These are phyloP conservation scores for Agroathelia rolfsii DNA, from an alignment of 1,284 basidiomycete species.

Conservation along the genomic window DNA sequence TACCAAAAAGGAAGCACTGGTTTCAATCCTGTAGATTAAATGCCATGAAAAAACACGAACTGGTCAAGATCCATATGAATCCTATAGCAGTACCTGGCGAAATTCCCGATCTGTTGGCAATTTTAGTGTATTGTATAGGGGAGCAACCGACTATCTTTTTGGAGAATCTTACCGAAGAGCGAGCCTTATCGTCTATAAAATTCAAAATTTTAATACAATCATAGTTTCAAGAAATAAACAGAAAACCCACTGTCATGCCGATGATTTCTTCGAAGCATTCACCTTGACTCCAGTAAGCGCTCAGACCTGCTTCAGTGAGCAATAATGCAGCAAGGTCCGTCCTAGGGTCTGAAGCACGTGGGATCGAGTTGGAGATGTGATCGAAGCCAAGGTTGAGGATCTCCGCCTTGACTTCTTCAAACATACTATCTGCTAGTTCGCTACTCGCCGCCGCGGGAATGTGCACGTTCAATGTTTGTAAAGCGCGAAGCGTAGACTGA, in stretches of 20 bases:
- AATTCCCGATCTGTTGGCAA: conserved; percentile 43
- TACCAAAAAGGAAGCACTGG: conserved; percentile 15
- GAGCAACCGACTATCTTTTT: conserved; percentile 1
- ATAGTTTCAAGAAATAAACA: background rate
- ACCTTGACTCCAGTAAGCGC: conserved; percentile 59
- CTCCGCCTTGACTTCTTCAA: conserved; percentile 59
- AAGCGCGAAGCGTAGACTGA: conserved; percentile 45
- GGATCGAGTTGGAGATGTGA: conserved; percentile 50
- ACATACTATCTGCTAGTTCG: conserved; percentile 47
- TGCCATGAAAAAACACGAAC: conserved; percentile 20
- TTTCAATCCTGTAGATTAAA: conserved; percentile 1
- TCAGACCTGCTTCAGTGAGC: conserved; percentile 61
- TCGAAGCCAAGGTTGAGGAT: conserved; percentile 60
- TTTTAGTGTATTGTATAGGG: conserved; percentile 2
- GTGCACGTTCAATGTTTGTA: conserved; percentile 52
- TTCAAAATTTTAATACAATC: conserved; percentile 4
- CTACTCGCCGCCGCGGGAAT: conserved; percentile 42
- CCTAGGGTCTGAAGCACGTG: conserved; percentile 44
- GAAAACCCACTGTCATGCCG: conserved; percentile 45
- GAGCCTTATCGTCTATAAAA: conserved; percentile 47
- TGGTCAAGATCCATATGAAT: conserved; percentile 62
- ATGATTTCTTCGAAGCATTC: conserved; percentile 50
- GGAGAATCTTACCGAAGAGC: conserved; percentile 37
- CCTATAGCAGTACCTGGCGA: conserved; percentile 55
- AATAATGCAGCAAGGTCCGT: conserved; percentile 53